Evolutionary conservation across 441 rosid genomes (phyloP), one percentile per base, ranked within the genome.

Genomic region (Breynia disticha): DNA sequence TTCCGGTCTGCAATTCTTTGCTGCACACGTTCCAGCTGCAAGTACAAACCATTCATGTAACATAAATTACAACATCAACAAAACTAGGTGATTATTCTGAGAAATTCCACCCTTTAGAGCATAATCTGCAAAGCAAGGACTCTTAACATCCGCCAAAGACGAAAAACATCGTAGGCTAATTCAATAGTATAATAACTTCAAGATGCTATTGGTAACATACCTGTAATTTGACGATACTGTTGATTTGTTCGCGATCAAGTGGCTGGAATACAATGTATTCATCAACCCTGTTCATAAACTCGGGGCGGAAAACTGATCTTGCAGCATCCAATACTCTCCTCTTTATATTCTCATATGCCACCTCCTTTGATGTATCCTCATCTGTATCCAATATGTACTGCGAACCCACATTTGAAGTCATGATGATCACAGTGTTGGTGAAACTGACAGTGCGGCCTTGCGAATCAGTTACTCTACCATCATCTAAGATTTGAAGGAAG

Each of bases 241-340:
- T 74, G 66, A 94, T 94, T 69, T 94, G 96, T 1, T 74, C 69
- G 0, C 88, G 94, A 58, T 81, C 86, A 67, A 94, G 71, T 45
- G 97, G 95, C 72, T 94, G 96, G 97, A 94, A 94, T 15, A 90
- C 97, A 32, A 94, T 90, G 73, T 87, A 90, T 61, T 94, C 97
- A 59, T 94, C 99, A 43, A 90, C 95, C 32, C 99, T 77, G 64
- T 90, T 94, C 95, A 94, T 84, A 65, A 94, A 94, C 69, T 94
- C 99, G 0, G 99, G 97, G 19, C 97, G 88, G 54, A 94, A 94
- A 55, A 90, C 54, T 12, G 90, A 80, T 71, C 97, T 84, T 13
- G 97, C 97, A 74, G 99, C 95, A 60, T 84, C 91, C 91, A 85
- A 76, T 49, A 90, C 97, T 63, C 91, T 72, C 58, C 79, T 75